Percentiles rank a stretch among this genome's conserved stretches.
Conservation (phyloP, 2,329 filamentous ascomycete species). For the Plectosphaerella sp. region DNA sequence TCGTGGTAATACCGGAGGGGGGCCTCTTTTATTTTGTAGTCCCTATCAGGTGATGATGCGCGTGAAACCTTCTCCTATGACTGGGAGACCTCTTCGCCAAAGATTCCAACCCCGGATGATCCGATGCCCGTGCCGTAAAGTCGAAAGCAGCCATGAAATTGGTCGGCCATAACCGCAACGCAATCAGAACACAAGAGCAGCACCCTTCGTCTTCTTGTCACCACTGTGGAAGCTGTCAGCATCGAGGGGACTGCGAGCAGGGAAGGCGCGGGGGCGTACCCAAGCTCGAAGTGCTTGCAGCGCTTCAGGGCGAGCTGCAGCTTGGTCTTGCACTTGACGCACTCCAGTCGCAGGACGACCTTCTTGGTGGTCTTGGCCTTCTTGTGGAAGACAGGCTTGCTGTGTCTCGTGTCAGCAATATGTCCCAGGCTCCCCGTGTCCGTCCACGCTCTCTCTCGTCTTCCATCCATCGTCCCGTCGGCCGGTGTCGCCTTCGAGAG, state of each 20-base stretch:
- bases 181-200: constrained; percentile 97
- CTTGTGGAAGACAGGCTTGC: constrained; percentile 99
- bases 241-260: not conserved
- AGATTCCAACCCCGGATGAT: constrained; percentile 29
- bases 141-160: constrained; percentile 15
- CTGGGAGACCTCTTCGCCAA: constrained; percentile 40
- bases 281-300: constrained; percentile 99
- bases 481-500: not conserved
- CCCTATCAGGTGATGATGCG: constrained; percentile 35
- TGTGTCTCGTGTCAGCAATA: not conserved
- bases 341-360: constrained; percentile 97
- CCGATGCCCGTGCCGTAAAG: constrained; percentile 13
- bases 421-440: not conserved
- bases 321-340: constrained; percentile 97
- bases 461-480: too few relatives aligned
- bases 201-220: constrained; percentile 99
- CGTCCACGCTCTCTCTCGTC: not conserved
- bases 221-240: constrained; percentile 56
- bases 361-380: constrained; percentile 99
- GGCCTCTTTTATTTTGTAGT: constrained; percentile 28
- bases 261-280: constrained; percentile 56
- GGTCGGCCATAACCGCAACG: constrained; percentile 30
- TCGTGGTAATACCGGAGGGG: constrained; percentile 10
- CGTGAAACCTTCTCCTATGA: constrained; percentile 18
- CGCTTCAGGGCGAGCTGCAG: constrained; percentile 96